phyloP scores from a whole-genome alignment of 257 asterid genomes.

The Leptodermis oblonga region DNA sequence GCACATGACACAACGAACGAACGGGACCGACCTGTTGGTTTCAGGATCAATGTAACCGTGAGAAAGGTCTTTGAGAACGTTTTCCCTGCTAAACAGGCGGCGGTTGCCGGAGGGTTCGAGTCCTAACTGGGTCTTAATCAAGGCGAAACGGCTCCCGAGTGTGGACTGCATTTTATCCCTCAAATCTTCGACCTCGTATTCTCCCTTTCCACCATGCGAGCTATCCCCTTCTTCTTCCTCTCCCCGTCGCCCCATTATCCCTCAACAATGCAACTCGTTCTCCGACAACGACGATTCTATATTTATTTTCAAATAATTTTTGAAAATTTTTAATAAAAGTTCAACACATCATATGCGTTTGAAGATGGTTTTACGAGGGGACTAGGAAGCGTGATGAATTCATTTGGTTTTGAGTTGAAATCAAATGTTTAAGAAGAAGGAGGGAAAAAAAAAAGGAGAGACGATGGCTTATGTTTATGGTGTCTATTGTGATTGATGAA shows the following conservation, averaged over 20 bases:
- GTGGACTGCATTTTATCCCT: constrained; percentile 37
- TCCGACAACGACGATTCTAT: background rate
- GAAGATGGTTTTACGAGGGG: no score
- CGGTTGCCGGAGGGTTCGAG: constrained; percentile 25
- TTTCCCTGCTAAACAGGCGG: constrained; percentile 48
- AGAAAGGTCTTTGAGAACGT: constrained; percentile 49
- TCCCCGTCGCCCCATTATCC: constrained; percentile 13
- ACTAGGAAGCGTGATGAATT: no score
- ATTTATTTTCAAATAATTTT: background rate
- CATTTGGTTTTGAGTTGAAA: background rate
- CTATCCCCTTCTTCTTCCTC: constrained; percentile 21
- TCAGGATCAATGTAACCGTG: constrained; percentile 58
- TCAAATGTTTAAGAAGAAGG: background rate
- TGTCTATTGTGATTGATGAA: background rate
- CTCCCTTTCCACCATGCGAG: constrained; percentile 24
- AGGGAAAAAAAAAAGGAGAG: background rate
- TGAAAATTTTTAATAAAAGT: background rate
- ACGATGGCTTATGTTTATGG: background rate
- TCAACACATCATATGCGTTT: no score
- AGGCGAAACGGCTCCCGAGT: constrained; percentile 29
- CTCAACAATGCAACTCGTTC: background rate
- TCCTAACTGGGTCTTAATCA: constrained; percentile 50
- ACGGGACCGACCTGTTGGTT: constrained; percentile 37
- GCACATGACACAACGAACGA: background rate
- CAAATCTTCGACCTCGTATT: constrained; percentile 49